Percentiles rank a stretch among this genome's conserved stretches.
These are phyloP conservation scores for Acaromyces ingoldii DNA, from an alignment of 1,284 basidiomycete species.

Conservation along the genomic window DNA sequence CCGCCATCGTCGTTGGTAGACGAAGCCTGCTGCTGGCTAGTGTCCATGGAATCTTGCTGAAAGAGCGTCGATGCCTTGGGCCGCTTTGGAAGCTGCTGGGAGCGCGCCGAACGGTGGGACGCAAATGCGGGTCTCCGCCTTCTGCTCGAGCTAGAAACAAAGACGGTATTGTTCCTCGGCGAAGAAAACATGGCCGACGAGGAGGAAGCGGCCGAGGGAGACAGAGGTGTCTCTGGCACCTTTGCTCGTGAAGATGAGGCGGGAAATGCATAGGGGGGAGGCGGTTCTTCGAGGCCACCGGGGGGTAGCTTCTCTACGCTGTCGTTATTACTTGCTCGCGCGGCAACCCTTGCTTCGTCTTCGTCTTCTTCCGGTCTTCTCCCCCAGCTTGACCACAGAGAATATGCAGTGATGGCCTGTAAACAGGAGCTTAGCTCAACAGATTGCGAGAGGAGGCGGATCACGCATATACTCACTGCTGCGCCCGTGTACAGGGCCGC, in stretches of 20 bases:
- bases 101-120: neutral
- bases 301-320: conserved; percentile 4
- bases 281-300: conserved; percentile 22
- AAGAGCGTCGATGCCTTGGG: no score
- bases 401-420: conserved; percentile 29
- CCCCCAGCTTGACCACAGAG: conserved; percentile 32
- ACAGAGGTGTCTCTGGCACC: no score
- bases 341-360: conserved; percentile 14
- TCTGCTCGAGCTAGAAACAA: conserved; percentile 23
- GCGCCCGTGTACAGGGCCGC: conserved; percentile 35
- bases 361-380: conserved; percentile 5
- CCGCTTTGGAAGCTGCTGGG: no score
- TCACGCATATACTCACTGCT: conserved; percentile 7
- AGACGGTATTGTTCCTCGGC: conserved; percentile 15
- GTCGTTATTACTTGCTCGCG: conserved; percentile 17
- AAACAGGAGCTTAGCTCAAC: no score
- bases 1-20: no score
- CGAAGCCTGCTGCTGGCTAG: no score
- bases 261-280: conserved; percentile 21
- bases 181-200: conserved; percentile 11
- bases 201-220: no score
- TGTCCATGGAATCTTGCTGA: no score
- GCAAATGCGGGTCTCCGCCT: conserved; percentile 19
- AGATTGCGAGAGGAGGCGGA: neutral
- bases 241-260: no score